Base-by-base conservation (phyloP, 2,329 filamentous ascomycete species). In the Aspergillus aculeatus region DNA sequence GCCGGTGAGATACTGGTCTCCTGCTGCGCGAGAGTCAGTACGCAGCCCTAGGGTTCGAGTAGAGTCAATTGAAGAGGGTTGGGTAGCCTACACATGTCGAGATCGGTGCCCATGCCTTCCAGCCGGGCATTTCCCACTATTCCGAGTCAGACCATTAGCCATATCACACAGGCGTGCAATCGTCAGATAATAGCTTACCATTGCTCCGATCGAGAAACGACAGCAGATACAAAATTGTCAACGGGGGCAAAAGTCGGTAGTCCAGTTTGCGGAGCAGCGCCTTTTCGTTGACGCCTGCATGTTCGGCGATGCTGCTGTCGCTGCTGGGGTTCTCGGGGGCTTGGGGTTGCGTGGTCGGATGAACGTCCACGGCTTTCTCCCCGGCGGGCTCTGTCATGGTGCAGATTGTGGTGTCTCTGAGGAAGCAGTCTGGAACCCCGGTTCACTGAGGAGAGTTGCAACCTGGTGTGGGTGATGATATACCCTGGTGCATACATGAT, bases 121-220 rank as follows among this genome's bases (percentile, higher is more conserved):
- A 78, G 64, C 2, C 69, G 65, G 3, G 75, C 76, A 63, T 78
- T 77, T 26, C 74, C 76, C 50, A 78, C 73, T 76, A 14, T 41
- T 41, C 12, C 16, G 38, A 5, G 9, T 41, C 16, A 19, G 14
- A 35, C 32, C 14, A 35, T 35, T 35, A 35, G 32, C 12, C 32
- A 16, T 35, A 3, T 16, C 16, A 12, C 11, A 35, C 14, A 2
- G 11, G 11, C 32, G 16, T 12, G 14, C 10, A 35, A 35, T 16
- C 12, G 14, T 35, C 32, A 35, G 10, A 51, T 51, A 19, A 21
- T 64, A 21, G 21, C 21, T 21, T 21, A 73, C 71, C 76, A 69
- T 79, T 81, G 61, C 74, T 76, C 26, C 78, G 70, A 63, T 80
- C 77, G 35, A 80, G 64, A 51, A 80, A 80, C 1, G 73, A 76